Evolutionary conservation across 225 moss, liverwort and hornwort genomes (phyloP).

Genomic region (Pseudoscleropodium purum): DNA sequence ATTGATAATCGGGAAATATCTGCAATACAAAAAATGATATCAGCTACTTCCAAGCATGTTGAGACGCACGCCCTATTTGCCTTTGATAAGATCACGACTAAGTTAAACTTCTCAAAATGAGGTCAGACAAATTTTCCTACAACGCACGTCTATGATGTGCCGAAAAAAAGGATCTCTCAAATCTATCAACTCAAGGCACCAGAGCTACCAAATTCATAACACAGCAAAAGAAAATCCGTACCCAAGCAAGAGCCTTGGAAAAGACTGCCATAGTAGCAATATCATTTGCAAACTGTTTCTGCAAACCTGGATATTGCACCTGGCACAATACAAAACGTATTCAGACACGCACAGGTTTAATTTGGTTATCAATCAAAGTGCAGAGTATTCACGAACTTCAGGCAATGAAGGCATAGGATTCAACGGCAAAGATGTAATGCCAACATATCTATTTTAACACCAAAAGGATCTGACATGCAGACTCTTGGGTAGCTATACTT

Average conservation of each 20-base stretch:
- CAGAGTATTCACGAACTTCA: not conserved
- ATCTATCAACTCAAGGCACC: not conserved
- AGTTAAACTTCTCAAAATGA: not conserved
- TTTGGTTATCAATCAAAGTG: not conserved
- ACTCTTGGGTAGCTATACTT: not conserved
- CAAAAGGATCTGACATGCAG: not conserved
- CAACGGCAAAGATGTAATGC: not conserved
- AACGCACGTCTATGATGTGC: not conserved
- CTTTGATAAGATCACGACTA: not conserved
- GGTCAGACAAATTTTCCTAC: not conserved
- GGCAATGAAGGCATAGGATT: not conserved
- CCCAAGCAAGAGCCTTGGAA: conserved; percentile 90
- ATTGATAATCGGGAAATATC: conserved; percentile 93
- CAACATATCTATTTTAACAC: not conserved
- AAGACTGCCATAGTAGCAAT: conserved; percentile 73
- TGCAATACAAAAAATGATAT: conserved; percentile 9
- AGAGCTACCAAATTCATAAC: not conserved
- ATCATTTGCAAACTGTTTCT: conserved; percentile 72
- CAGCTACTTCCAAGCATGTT: not conserved
- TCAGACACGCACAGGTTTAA: not conserved
- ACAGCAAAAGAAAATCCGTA: conserved; percentile 12
- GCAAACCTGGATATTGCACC: conserved; percentile 90
- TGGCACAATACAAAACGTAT: conserved; percentile 15
- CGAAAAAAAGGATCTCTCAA: not conserved
- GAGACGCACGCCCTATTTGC: not conserved